Evolutionary conservation across 345 rosid genomes (phyloP), one percentile per base, ranked within the genome.

Genomic region (Camelina hispida): DNA sequence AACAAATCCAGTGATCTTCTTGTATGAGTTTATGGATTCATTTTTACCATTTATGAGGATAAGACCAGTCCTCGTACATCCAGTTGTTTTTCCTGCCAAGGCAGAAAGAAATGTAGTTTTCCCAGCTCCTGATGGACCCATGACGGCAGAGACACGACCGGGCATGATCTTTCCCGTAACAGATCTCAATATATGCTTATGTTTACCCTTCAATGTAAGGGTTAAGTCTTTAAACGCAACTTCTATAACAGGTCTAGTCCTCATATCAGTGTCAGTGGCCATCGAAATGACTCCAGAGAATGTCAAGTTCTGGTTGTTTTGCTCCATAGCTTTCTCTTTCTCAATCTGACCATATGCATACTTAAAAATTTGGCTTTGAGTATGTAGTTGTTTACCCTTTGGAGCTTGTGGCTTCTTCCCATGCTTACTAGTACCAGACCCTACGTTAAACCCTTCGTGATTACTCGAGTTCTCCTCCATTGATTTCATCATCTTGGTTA

Each of bases 101-200:
- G 98, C 98, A 71, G 88, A 84, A 66, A 93, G 90, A 84, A 93
- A 93, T 7, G 98, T 90, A 17, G 98, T 93, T 83, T 90, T 93
- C 40, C 98, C 96, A 51, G 96, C 96, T 69, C 98, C 98, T 7
- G 98, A 93, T 67, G 96, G 98, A 55, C 98, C 98, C 98, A 93
- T 93, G 72, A 93, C 96, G n/a, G 98, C 96, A n/a, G 96, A 88
- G 62, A 93, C 93, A 80, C 98, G 88, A 37, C 96, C 98, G 0
- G 98, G 96, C 84, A 81, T 84, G 72, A 90, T 68, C 86, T 93
- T 90, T 73, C 98, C 98, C 0, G 86, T 87, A 32, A 93, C 94
- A 67, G 86, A 84, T 70, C 93, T 86, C 72, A 93, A 81, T 51
- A 93, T 79, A 83, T 90, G 93, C 75, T 84, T 93, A 73, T 81